These are phyloP conservation scores for Boeremia lycopersici DNA, from an alignment of 2,329 filamentous ascomycete species.

Conservation along the genomic window DNA sequence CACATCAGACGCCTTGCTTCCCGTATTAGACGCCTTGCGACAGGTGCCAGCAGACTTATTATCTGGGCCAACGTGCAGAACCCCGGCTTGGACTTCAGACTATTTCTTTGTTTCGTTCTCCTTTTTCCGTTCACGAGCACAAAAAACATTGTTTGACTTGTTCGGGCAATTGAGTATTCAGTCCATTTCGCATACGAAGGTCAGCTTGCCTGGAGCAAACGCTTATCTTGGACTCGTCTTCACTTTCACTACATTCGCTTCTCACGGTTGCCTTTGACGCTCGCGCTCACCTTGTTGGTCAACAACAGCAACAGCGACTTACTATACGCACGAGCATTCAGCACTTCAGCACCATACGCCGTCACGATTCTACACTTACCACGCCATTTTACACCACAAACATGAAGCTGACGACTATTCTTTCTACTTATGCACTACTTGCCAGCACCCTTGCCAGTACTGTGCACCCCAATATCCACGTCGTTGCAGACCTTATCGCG, in stretches of 20 bases:
- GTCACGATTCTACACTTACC: neutral
- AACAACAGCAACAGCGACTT: neutral
- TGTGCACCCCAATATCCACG: neutral
- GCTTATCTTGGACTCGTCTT: neutral
- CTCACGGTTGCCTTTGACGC: neutral
- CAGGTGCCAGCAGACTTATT: slow-evolving; percentile 1
- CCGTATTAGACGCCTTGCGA: neutral
- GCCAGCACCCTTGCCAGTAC: neutral
- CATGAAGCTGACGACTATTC: slow-evolving; percentile 8
- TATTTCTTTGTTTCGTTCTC: neutral
- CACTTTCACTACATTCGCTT: slow-evolving; percentile 5
- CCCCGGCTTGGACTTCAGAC: neutral
- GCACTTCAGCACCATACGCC: neutral
- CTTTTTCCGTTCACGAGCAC: neutral
- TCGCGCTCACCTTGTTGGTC: slow-evolving; percentile 5
- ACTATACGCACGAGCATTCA: neutral
- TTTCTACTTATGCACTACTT: neutral
- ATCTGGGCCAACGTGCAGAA: neutral
- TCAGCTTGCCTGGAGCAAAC: neutral
- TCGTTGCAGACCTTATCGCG: slow-evolving; percentile 1
- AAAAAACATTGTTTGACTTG: neutral
- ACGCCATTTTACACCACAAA: neutral
- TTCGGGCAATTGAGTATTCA: neutral
- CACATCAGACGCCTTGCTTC: neutral
- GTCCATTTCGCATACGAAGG: neutral